phyloP scores from a whole-genome alignment of 352 stramenopile species.

The Globisporangium viniferum region DNA sequence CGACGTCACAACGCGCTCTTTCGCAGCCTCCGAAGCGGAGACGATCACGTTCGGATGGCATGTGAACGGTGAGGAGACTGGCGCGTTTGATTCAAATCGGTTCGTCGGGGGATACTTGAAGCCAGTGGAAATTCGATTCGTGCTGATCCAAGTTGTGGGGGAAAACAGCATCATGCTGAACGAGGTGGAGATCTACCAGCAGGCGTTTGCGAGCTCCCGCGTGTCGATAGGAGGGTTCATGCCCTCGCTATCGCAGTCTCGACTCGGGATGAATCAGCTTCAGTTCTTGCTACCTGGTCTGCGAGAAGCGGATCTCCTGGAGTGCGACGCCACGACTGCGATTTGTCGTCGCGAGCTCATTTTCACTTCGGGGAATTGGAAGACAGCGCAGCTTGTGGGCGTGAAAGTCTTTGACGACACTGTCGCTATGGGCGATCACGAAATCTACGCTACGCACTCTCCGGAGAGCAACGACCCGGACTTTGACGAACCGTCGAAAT shows the following conservation, averaged over 20 bases:
- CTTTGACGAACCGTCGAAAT: conserved; percentile 38
- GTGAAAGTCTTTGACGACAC: conserved; percentile 45
- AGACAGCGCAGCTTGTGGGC: conserved; percentile 27
- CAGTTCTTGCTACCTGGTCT: conserved; percentile 22
- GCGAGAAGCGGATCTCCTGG: conserved; percentile 16
- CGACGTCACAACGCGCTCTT: conserved; percentile 36
- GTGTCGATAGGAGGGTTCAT: conserved; percentile 56
- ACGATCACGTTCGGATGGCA: conserved; percentile 51
- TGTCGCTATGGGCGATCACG: conserved; percentile 48
- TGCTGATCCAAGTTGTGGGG: conserved; percentile 52
- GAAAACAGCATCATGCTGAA: conserved; percentile 59
- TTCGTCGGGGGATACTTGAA: conserved; percentile 34
- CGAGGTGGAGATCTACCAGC: conserved; percentile 66
- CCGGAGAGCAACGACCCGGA: conserved; percentile 41
- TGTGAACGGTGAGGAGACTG: conserved; percentile 41
- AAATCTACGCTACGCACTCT: conserved; percentile 47
- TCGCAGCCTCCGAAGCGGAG: conserved; percentile 36
- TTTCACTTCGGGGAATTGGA: conserved; percentile 62
- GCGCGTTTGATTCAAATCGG: conserved; percentile 31
- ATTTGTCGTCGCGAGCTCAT: conserved; percentile 59
- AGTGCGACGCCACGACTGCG: conserved; percentile 31
- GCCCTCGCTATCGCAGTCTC: conserved; percentile 33
- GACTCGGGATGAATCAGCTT: conserved; percentile 45
- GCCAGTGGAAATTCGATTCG: conserved; percentile 37
- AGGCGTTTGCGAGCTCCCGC: conserved; percentile 44